Percentiles rank a stretch among this genome's conserved stretches.
Evolutionary conservation across 345 rosid species (phyloP).

Genomic region (Raphanus sativus): DNA sequence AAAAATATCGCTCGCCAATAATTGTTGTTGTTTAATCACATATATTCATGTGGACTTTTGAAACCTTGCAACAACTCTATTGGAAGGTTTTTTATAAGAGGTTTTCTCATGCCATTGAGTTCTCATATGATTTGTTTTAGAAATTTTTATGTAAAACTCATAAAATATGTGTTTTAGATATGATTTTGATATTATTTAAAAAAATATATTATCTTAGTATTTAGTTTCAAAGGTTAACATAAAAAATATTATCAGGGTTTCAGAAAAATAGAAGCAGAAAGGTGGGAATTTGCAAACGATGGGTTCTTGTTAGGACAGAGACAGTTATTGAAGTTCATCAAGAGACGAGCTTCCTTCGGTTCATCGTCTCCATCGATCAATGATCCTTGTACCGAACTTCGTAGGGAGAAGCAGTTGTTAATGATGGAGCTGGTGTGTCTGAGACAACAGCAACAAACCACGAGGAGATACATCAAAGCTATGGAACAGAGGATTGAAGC

Average conservation of each 20-base stretch:
- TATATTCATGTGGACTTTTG: neutral
- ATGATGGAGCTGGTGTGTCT: constrained; percentile 66
- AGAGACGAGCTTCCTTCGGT: constrained; percentile 45
- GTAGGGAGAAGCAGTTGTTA: constrained; percentile 62
- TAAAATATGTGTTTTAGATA: no score
- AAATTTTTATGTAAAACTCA: no score
- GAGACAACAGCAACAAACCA: constrained; percentile 75
- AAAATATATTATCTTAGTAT: no score
- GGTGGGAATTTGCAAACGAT: constrained; percentile 99
- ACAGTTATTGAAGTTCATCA: constrained; percentile 70
- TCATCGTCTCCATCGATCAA: neutral
- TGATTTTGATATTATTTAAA: no score
- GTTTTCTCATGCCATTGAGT: no score
- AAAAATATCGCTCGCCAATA: constrained; percentile 19
- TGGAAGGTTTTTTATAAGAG: no score
- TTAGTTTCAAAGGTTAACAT: no score
- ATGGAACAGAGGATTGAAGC: constrained; percentile 70
- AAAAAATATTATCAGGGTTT: constrained; percentile 61
- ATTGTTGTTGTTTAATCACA: constrained; percentile 14
- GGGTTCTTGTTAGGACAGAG: constrained; percentile 87
- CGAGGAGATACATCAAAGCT: constrained; percentile 50
- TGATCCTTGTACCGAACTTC: constrained; percentile 57
- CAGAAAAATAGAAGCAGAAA: constrained; percentile 92
- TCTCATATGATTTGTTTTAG: no score
- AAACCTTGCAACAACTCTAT: no score